phyloP scores from a whole-genome alignment of 73 alveolate genomes.

The Halteria grandinella region DNA sequence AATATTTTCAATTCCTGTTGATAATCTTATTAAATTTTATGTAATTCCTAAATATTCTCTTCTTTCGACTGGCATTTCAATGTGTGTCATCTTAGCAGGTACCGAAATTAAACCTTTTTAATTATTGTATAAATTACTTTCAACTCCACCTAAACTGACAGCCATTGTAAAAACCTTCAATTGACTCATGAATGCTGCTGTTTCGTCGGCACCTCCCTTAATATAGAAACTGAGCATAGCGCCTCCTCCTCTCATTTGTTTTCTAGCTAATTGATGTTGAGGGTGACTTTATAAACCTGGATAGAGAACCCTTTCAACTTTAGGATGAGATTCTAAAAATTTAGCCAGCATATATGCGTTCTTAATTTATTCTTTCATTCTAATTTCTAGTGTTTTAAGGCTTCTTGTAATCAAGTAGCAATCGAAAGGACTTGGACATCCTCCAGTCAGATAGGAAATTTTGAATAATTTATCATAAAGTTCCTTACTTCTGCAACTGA shows the following conservation, averaged over 20 bases:
- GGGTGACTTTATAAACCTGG: slow-evolving; percentile 97
- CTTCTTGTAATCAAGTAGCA: slow-evolving; percentile 93
- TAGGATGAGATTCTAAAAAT: slow-evolving; percentile 91
- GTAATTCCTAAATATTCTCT: slow-evolving; percentile 87
- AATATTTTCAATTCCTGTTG: slow-evolving; percentile 89
- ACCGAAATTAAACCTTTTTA: slow-evolving; percentile 78
- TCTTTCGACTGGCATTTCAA: slow-evolving; percentile 85
- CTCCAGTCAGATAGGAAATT: too few relatives aligned
- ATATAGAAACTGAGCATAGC: slow-evolving; percentile 87
- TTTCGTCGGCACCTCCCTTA: slow-evolving; percentile 83
- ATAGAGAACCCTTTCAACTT: slow-evolving; percentile 91
- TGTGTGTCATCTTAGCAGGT: slow-evolving; percentile 96
- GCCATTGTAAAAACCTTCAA: slow-evolving; percentile 87
- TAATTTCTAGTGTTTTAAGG: slow-evolving; percentile 87
- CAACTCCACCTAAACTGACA: slow-evolving; percentile 96
- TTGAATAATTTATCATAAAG: slow-evolving; percentile 82
- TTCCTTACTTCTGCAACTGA: slow-evolving; percentile 80
- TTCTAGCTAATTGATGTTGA: slow-evolving; percentile 91
- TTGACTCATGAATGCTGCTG: slow-evolving; percentile 81
- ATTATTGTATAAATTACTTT: too few relatives aligned
- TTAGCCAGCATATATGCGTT: slow-evolving; percentile 95
- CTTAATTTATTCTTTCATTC: slow-evolving; percentile 84
- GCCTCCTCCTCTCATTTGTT: slow-evolving; percentile 86
- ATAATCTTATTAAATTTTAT: slow-evolving; percentile 84
- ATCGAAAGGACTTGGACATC: slow-evolving; percentile 94